Evolutionary conservation across 2,329 filamentous ascomycete species (phyloP).

Genomic region (Chaetomiaceae sp.): DNA sequence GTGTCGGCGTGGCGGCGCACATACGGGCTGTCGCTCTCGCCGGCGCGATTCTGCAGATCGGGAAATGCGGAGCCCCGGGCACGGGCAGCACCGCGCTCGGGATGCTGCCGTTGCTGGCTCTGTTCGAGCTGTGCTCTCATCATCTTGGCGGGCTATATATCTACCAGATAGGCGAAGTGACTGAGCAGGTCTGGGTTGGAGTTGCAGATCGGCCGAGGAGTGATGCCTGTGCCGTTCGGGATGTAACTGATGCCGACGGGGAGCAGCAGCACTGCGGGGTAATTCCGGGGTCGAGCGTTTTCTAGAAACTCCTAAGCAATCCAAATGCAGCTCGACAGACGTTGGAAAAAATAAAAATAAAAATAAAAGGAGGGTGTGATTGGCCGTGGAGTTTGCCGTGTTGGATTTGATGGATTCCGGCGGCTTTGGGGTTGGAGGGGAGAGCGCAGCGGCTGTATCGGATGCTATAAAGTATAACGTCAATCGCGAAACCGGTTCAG

Average conservation of each 20-base stretch:
- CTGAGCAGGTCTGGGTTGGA: not conserved
- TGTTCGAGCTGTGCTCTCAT: constrained; percentile 26
- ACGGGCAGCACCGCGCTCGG: not conserved
- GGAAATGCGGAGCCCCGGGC: not conserved
- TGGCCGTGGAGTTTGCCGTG: not conserved
- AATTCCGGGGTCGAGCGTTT: not conserved
- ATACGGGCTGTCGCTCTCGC: constrained; percentile 47
- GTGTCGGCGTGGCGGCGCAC: constrained; percentile 73
- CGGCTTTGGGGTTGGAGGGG: not conserved
- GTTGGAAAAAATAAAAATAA: not conserved
- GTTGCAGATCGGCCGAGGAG: too few species aligned
- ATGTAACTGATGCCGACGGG: too few species aligned
- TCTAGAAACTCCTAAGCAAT: not conserved
- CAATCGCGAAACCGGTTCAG: not conserved
- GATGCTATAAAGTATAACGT: not conserved
- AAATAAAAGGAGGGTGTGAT: not conserved
- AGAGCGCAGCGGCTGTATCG: not conserved
- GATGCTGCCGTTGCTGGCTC: constrained; percentile 14
- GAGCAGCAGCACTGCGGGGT: not conserved
- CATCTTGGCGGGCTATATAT: constrained; percentile 14
- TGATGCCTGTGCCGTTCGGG: too few species aligned
- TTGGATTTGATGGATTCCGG: too few species aligned
- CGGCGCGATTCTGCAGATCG: constrained; percentile 35
- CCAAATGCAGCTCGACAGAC: too few species aligned
- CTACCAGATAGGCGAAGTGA: too few species aligned